Conservation (phyloP, 345 rosid genomes). For the Citrus reticulata region DNA sequence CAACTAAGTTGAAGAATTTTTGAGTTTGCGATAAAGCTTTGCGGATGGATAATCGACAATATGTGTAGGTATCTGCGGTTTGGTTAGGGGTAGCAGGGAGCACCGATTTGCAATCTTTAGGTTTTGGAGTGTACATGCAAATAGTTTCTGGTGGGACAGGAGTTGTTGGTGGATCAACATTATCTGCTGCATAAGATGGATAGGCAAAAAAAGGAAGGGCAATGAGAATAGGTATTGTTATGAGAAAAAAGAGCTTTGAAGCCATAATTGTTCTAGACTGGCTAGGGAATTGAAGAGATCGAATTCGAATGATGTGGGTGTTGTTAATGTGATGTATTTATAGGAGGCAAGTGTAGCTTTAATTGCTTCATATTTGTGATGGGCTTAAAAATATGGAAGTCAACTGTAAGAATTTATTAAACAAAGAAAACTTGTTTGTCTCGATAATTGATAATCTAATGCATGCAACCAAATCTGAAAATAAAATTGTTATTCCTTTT, state of each 20-base stretch:
- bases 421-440: neutral
- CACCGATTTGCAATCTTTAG: constrained; percentile 53
- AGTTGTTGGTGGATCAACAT: constrained; percentile 15
- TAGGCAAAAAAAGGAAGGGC: constrained; percentile 20
- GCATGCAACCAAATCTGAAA: neutral
- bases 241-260: constrained; percentile 10
- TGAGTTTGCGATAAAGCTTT: constrained; percentile 60
- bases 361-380: neutral
- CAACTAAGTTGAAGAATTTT: constrained; percentile 42
- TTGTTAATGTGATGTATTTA: constrained; percentile 9
- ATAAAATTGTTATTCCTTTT: no score
- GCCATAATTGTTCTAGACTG: constrained; percentile 3
- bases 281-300: neutral
- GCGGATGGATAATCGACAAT: constrained; percentile 52
- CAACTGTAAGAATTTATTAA: constrained; percentile 4
- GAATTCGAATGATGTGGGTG: neutral
- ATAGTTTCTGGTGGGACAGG: constrained; percentile 30
- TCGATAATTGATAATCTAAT: no score
- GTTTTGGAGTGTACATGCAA: constrained; percentile 65
- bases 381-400: constrained; percentile 1
- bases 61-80: constrained; percentile 44
- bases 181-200: constrained; percentile 21
- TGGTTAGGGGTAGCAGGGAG: constrained; percentile 33
- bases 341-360: neutral
- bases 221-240: constrained; percentile 1